Evolutionary conservation across 306 rosid genomes (phyloP).

Genomic region (Cucurbita moschata): DNA sequence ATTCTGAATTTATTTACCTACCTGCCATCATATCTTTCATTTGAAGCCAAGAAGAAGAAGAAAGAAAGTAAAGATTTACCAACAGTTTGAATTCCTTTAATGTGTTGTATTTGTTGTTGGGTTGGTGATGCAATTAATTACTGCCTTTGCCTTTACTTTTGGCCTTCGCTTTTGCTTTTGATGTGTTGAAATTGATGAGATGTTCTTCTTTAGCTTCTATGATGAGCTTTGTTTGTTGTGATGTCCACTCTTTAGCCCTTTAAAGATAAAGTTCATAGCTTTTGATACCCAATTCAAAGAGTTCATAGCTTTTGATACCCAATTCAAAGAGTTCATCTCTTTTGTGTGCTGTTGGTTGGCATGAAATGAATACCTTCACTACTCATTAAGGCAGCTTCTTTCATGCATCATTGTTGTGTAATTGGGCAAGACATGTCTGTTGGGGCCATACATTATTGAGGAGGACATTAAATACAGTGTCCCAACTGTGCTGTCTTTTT

Average conservation of each 20-base stretch:
- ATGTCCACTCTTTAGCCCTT: background rate
- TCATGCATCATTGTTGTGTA: background rate
- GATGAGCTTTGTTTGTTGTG: conserved; percentile 8
- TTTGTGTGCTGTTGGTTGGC: background rate
- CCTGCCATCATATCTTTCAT: conserved; percentile 4
- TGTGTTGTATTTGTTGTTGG: background rate
- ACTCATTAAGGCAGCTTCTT: background rate
- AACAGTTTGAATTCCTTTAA: background rate
- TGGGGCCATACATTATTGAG: background rate
- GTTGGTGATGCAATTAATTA: conserved; percentile 14
- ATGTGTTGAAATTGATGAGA: conserved; percentile 1
- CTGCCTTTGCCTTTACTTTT: conserved; percentile 6
- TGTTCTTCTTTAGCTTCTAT: background rate
- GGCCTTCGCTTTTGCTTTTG: conserved; percentile 1
- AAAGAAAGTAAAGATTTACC: background rate
- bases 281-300: background rate
- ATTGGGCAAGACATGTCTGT: background rate
- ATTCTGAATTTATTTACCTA: background rate
- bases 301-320: background rate
- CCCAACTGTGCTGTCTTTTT: background rate
- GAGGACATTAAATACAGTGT: background rate
- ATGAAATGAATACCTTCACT: background rate
- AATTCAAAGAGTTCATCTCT: background rate
- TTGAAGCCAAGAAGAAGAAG: conserved; percentile 1
- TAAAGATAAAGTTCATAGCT: background rate